Conservation (phyloP, 2,329 filamentous ascomycete genomes). For the Neofusicoccum umdonicola region DNA sequence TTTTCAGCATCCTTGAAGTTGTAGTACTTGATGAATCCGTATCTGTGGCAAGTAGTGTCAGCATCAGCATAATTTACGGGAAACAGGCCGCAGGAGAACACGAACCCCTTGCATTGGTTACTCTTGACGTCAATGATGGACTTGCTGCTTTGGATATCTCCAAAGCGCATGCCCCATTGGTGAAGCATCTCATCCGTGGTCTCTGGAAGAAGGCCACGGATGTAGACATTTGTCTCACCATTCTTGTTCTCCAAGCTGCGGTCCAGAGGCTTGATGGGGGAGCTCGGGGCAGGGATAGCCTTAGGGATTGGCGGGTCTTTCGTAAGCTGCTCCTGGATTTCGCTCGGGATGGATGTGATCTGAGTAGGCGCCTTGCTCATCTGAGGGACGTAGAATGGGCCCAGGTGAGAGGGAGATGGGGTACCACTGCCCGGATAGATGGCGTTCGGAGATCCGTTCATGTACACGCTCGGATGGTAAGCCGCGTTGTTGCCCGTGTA, state of each 20-base stretch:
- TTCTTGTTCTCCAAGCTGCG: constrained; percentile 93
- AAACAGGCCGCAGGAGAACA: constrained; percentile 23
- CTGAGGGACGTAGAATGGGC: constrained; percentile 42
- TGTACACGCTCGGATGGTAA: constrained; percentile 47
- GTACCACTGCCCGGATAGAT: constrained; percentile 49
- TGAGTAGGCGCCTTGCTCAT: constrained; percentile 37
- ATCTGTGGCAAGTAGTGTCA: constrained; percentile 58
- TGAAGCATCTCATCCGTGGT: constrained; percentile 89
- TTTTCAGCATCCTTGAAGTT: constrained; percentile 86
- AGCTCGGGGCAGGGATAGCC: constrained; percentile 85
- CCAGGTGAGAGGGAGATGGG: constrained; percentile 49
- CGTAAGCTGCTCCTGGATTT: constrained; percentile 48
- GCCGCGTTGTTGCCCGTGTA: constrained; percentile 23
- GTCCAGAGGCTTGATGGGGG: constrained; percentile 84
- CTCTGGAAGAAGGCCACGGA: constrained; percentile 90
- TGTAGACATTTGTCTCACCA: constrained; percentile 97
- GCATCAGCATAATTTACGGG: constrained; percentile 19
- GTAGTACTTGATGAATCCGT: constrained; percentile 95
- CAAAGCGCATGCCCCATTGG: constrained; percentile 81
- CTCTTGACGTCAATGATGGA: constrained; percentile 95
- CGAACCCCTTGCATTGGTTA: constrained; percentile 89
- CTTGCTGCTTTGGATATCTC: constrained; percentile 93
- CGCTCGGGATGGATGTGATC: constrained; percentile 40
- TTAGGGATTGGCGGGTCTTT: constrained; percentile 80
- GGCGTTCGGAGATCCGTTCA: constrained; percentile 50